These are phyloP conservation scores for Cocos nucifera DNA, from an alignment of 176 grass and related monocot genomes.

Conservation along the genomic window DNA sequence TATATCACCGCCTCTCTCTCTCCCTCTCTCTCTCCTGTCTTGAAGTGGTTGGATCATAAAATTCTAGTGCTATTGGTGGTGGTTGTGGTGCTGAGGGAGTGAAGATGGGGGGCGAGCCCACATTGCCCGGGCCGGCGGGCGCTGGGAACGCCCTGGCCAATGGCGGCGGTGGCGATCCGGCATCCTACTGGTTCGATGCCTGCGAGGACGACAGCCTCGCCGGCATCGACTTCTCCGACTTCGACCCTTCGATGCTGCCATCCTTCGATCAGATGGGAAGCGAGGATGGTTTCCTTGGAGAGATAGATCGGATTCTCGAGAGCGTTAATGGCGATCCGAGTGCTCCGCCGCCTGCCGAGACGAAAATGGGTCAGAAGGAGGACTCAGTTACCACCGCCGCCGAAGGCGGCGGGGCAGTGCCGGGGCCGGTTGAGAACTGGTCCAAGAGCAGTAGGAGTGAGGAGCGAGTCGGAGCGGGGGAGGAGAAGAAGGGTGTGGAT, in stretches of 20 bases:
- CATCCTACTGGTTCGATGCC: slow-evolving; percentile 84
- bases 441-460: background rate
- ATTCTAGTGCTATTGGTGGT: background rate
- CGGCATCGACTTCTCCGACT: slow-evolving; percentile 71
- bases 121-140: slow-evolving; percentile 23
- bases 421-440: background rate
- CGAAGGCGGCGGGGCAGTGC: no score
- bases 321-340: slow-evolving; percentile 67
- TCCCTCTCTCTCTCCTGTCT: slow-evolving; percentile 36
- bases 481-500: slow-evolving; percentile 2
- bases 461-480: background rate
- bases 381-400: no score
- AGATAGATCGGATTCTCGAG: slow-evolving; percentile 89
- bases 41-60: no score
- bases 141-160: slow-evolving; percentile 3
- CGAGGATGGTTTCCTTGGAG: slow-evolving; percentile 78
- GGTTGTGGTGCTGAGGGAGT: slow-evolving; percentile 16
- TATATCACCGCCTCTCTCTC: slow-evolving; percentile 90
- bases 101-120: slow-evolving; percentile 26
- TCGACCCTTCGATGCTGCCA: slow-evolving; percentile 56
- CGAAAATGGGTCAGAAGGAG: no score
- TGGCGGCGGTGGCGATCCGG: slow-evolving; percentile 29
- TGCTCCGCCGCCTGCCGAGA: background rate
- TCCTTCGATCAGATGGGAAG: slow-evolving; percentile 27
- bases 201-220: slow-evolving; percentile 70